These are phyloP conservation scores for Asterophora lycoperdoides DNA, from an alignment of 768 basidiomycete species.

Conservation along the genomic window DNA sequence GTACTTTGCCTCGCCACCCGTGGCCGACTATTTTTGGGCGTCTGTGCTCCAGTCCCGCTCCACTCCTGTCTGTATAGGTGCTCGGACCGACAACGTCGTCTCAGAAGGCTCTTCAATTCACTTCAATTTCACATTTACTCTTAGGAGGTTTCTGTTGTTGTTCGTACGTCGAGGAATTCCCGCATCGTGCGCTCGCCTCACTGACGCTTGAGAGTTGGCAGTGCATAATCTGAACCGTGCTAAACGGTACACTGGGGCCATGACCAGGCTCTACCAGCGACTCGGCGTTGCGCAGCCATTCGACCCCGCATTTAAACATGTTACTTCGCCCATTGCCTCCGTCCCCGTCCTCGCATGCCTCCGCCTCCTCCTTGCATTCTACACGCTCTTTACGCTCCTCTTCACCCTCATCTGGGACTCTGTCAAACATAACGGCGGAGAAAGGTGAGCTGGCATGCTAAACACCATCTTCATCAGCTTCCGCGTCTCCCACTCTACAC, in stretches of 20 bases:
- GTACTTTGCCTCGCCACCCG: background rate
- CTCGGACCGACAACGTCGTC: too few relatives aligned
- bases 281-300: conserved; percentile 24
- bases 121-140: background rate
- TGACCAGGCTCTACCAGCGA: conserved; percentile 13
- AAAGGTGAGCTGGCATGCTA: conserved; percentile 25
- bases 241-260: background rate
- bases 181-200: too few relatives aligned
- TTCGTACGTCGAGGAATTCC: too few relatives aligned
- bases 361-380: conserved; percentile 47
- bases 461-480: background rate
- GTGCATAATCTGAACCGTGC: too few relatives aligned
- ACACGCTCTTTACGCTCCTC: conserved; percentile 40
- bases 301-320: conserved; percentile 34
- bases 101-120: background rate
- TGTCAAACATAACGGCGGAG: conserved; percentile 24
- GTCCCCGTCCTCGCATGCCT: conserved; percentile 40
- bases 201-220: too few relatives aligned
- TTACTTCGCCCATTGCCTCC: conserved; percentile 48
- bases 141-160: too few relatives aligned
- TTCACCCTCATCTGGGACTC: conserved; percentile 34
- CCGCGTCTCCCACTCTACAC: background rate
- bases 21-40: background rate
- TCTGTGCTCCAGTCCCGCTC: conserved; percentile 2
- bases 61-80: too few relatives aligned